Base-by-base conservation (phyloP, 306 rosid species). In the Cucumis cinereus region DNA sequence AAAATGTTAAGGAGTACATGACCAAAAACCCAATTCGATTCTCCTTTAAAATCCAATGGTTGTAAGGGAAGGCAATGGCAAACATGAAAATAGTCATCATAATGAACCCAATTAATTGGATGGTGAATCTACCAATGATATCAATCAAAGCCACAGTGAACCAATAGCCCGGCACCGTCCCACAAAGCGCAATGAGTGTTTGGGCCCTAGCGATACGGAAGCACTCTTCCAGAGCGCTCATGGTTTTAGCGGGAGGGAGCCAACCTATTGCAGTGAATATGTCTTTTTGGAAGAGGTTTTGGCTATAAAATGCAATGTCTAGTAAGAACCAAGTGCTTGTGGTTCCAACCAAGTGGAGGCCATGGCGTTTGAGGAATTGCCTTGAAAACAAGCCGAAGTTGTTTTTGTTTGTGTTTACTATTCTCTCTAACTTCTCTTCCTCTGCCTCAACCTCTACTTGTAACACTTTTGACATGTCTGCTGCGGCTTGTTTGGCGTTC, bases 21-120 rank as follows among this genome's bases (percentile, higher is more conserved):
- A 67, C 85, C 11, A 93, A 61, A 49, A 93, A 93, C 73, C 94
- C 97, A 43, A 86, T 66, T 33, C 79, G 57, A 89, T 93, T 80
- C 0, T 76, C 79, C 36, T 64, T 80, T 58, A 79, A 2, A 1
- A 78, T 91, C 97, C 97, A 93, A 56, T 93, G 98, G 63, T 93
- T 47, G 81, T 93, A 93, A 5, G 98, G 98, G 79, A 93, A 73
- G 0, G 96, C 98, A 0, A 93, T 74, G 2, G 96, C 93, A 69
- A 93, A 91, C 98, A 93, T 93, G 89, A 93, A 93, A 10, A 90
- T 89, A 0, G 98, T 93, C 98, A 93, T 93, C 91, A 91, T 90
- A 81, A 91, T 88, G 84, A 93, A 93, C 0, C 98, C 98, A 89
- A 91, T 85, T 75, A 90, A 17, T 77, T 93, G 98, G 78, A 91